Percentiles rank a stretch among this genome's conserved stretches.
Evolutionary conservation across 495 filamentous ascomycete genomes (phyloP).

Genomic region (Lindgomyces ingoldianus): DNA sequence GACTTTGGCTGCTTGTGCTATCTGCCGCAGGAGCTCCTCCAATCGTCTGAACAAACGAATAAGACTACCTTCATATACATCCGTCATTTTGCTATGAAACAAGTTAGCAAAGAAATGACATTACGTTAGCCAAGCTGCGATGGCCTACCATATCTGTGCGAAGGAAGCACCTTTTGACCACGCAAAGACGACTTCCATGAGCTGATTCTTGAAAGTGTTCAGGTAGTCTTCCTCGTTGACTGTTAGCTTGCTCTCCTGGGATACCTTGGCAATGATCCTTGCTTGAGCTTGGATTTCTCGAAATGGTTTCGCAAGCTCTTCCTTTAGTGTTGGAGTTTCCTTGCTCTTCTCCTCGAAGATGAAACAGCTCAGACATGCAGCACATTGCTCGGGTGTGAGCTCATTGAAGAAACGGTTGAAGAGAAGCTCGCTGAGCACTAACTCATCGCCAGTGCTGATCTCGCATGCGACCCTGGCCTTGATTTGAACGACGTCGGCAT

Average conservation of each 20-base stretch:
- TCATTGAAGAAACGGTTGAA: conserved; percentile 99
- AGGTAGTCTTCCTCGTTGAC: conserved; percentile 93
- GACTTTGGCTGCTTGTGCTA: conserved; percentile 93
- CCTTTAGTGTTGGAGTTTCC: conserved; percentile 65
- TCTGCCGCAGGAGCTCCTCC: conserved; percentile 94
- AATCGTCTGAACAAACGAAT: conserved; percentile 94
- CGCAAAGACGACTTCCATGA: conserved; percentile 94
- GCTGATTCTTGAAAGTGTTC: conserved; percentile 78
- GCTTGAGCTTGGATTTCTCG: conserved; percentile 83
- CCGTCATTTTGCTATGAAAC: conserved; percentile 91
- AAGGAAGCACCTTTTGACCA: conserved; percentile 94
- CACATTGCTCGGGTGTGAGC: conserved; percentile 79
- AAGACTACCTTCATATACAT: conserved; percentile 92
- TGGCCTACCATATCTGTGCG: conserved; percentile 86
- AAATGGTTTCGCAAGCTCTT: conserved; percentile 83
- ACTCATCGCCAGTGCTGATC: conserved; percentile 89
- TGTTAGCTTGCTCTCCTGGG: conserved; percentile 85
- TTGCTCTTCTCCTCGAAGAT: conserved; percentile 95
- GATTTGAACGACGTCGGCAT: conserved; percentile 87
- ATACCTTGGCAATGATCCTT: conserved; percentile 84
- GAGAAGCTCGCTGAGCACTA: conserved; percentile 86
- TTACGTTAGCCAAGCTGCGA: conserved; percentile 1
- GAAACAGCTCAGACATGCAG: conserved; percentile 84
- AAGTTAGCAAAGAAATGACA: conserved; percentile 29
- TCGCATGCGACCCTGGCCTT: conserved; percentile 97